Percentiles rank a stretch among this genome's conserved stretches.
phyloP scores from a whole-genome alignment of 2,329 filamentous ascomycete genomes.

The Colletotrichum theobromicola region DNA sequence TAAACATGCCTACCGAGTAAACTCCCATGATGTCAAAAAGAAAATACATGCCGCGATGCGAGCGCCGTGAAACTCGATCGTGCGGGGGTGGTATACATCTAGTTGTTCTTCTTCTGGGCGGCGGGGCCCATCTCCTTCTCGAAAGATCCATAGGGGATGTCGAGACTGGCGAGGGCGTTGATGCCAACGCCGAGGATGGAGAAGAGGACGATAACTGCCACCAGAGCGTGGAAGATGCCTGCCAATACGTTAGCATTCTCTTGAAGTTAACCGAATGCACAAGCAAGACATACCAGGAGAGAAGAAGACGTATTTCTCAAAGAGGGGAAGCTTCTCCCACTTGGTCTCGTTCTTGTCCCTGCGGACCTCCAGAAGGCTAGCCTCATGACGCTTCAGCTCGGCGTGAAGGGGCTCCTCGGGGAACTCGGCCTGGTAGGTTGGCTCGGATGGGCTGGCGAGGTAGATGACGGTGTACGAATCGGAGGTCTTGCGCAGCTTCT shows the following conservation, averaged over 20 bases:
- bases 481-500: conserved; percentile 34
- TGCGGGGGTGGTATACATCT: conserved; percentile 44
- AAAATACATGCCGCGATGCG: conserved; percentile 5
- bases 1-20: conserved; percentile 16
- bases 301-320: conserved; percentile 95
- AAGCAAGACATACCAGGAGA: conserved; percentile 70
- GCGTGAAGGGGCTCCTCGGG: conserved; percentile 64
- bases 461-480: conserved; percentile 78
- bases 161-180: conserved; percentile 75
- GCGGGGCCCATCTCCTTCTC: conserved; percentile 94
- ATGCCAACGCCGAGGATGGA: conserved; percentile 81
- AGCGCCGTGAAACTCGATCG: background rate
- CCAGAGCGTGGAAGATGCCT: conserved; percentile 90
- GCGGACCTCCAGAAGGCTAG: conserved; percentile 27
- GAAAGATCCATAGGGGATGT: conserved; percentile 93
- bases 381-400: conserved; percentile 72
- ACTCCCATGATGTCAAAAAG: conserved; percentile 16
- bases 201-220: conserved; percentile 74
- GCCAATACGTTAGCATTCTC: conserved; percentile 10
- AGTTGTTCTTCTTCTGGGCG: conserved; percentile 91
- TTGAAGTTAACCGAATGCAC: background rate
- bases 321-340: conserved; percentile 62
- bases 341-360: conserved; percentile 45
- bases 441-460: conserved; percentile 64
- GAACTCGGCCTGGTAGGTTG: conserved; percentile 70